Conservation (phyloP, 2,329 filamentous ascomycete genomes). For the Phyllosticta ampelicida region DNA sequence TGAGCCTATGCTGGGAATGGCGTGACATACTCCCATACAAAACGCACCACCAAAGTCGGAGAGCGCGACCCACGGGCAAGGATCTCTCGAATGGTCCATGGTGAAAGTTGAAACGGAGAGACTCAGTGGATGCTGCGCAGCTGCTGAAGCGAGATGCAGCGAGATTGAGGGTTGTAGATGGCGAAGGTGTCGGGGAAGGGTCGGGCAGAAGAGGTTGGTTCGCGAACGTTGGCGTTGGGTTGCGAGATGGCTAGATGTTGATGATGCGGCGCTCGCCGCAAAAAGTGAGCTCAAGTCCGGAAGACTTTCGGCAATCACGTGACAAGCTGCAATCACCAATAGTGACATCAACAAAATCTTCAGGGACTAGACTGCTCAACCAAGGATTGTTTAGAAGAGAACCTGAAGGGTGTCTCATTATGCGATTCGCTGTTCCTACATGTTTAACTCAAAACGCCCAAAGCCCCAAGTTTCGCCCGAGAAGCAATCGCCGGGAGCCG, state of each 20-base stretch:
- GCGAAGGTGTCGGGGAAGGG: neutral
- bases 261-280: neutral
- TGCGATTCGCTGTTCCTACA: neutral
- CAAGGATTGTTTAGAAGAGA: neutral
- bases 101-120: conserved; percentile 10
- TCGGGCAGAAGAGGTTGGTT: neutral
- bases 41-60: conserved; percentile 98
- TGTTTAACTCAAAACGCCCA: neutral
- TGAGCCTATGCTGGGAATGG: neutral
- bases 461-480: neutral
- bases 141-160: neutral
- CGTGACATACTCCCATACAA: conserved; percentile 72
- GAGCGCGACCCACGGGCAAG: conserved; percentile 91
- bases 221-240: neutral
- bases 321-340: neutral
- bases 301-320: neutral
- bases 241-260: conserved; percentile 4
- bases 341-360: neutral
- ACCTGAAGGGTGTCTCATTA: neutral
- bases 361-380: neutral
- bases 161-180: conserved; percentile 1
- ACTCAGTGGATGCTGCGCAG: neutral
- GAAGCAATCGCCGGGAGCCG: neutral
- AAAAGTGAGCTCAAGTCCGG: neutral
- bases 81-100: conserved; percentile 95